These are phyloP conservation scores for Pseudogymnoascus sp. DNA, from an alignment of 2,329 filamentous ascomycete species.

Conservation along the genomic window DNA sequence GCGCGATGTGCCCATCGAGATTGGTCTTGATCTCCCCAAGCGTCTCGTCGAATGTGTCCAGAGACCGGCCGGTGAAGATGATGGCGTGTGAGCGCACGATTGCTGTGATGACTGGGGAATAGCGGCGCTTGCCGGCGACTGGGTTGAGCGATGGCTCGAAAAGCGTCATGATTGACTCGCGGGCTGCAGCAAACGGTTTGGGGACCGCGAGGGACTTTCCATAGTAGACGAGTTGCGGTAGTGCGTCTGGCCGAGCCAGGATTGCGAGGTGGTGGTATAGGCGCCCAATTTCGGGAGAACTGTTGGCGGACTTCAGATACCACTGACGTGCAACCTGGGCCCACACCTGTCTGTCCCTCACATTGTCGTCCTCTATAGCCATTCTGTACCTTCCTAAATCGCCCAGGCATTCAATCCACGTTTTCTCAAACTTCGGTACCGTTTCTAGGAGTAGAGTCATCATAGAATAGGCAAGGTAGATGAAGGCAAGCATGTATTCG, in stretches of 20 bases:
- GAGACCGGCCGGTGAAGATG: conserved; percentile 48
- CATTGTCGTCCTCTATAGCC: conserved; percentile 81
- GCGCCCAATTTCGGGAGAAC: conserved; percentile 65
- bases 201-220: conserved; percentile 60
- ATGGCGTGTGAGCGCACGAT: conserved; percentile 60
- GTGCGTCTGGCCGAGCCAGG: conserved; percentile 56
- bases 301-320: conserved; percentile 78
- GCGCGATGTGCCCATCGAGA: conserved; percentile 52
- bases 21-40: conserved; percentile 43
- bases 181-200: conserved; percentile 59
- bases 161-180: conserved; percentile 62
- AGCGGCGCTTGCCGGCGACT: conserved; percentile 30
- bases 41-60: conserved; percentile 40
- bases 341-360: conserved; percentile 71
- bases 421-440: conserved; percentile 73
- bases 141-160: conserved; percentile 52
- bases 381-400: conserved; percentile 78
- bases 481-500: conserved; percentile 87
- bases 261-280: conserved; percentile 87
- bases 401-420: conserved; percentile 89
- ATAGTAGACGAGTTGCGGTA: conserved; percentile 66
- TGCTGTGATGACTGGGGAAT: conserved; percentile 45
- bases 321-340: conserved; percentile 71
- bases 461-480: conserved; percentile 84
- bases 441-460: conserved; percentile 83